Base-by-base conservation (phyloP, 768 basidiomycete species). In the Daedaleopsis nitida region DNA sequence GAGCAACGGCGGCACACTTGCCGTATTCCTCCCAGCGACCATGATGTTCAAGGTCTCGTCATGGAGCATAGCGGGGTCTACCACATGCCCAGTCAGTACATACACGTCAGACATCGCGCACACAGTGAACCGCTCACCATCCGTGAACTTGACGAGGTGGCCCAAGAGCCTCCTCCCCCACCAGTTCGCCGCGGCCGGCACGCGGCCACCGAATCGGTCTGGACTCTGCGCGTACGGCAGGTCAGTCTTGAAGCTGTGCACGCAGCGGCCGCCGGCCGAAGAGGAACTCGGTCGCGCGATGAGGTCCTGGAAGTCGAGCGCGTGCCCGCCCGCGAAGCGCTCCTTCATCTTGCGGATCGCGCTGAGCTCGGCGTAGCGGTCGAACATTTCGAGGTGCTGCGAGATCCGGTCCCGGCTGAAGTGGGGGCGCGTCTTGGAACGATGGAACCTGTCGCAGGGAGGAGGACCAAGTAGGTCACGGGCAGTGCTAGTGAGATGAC, bases 211-310 rank as follows among this genome's bases (percentile, higher is more conserved):
- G n/a, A n/a, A n/a, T n/a, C n/a, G n/a, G n/a, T n/a, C n/a, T n/a
- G n/a, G n/a, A n/a, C n/a, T n/a, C n/a, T 55, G 21, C 9, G 54
- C 54, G 24, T 55, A 55, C 16, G 54, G 54, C 12, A 55, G 44
- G 43, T 55, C 54, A 5, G 54, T 70, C 13, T 66, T 59, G 13
- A 84, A 72, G 37, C 75, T 76, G 66, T 80, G 50, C 2, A 83
- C 73, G 38, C 76, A 75, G 39, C 71, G 65, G 8, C 80, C 83
- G 56, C 83, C 83, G 48, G 85, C 83, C 5, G 82, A 75, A 67
- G 83, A 82, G 39, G 83, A 75, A 0, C 81, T 80, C 60, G 83
- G 81, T 43, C 81, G 77, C 1, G 75, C 75, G 23, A 83, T 67
- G 8, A 78, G 61, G 56, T 84, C 81, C 72, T 72, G 69, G 58